Percentiles rank a stretch among this genome's conserved stretches.
Evolutionary conservation across 2,329 filamentous ascomycete genomes (phyloP).

Genomic region (Aspergillus costaricaensis): DNA sequence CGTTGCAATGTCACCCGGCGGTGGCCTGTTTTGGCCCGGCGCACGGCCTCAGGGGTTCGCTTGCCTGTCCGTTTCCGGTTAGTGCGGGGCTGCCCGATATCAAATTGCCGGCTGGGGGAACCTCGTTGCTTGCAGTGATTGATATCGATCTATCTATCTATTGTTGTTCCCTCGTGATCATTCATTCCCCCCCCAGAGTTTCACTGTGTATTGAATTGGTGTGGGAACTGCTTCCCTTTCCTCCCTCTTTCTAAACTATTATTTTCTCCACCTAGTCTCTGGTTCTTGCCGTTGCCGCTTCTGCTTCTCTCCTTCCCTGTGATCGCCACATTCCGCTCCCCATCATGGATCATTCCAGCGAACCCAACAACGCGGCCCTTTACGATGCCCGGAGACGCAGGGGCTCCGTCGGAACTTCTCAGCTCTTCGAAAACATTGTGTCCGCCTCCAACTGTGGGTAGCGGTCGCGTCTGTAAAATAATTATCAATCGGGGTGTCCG

Average conservation of each 20-base stretch:
- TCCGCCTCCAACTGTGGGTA: constrained; percentile 89
- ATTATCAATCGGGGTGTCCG: background rate
- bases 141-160: background rate
- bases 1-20: constrained; percentile 45
- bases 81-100: constrained; percentile 48
- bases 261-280: too few species aligned
- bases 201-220: too few species aligned
- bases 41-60: constrained; percentile 48
- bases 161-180: background rate
- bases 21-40: constrained; percentile 44
- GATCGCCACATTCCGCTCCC: background rate
- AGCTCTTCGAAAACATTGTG: constrained; percentile 92
- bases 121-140: constrained; percentile 13
- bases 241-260: too few species aligned
- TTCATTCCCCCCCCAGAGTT: too few species aligned
- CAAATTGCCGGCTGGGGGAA: constrained; percentile 34
- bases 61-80: constrained; percentile 42
- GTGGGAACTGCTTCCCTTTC: too few species aligned
- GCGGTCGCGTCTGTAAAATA: background rate
- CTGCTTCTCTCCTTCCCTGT: constrained; percentile 1
- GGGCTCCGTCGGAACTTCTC: constrained; percentile 54
- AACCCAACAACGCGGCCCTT: constrained; percentile 48
- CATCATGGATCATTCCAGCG: constrained; percentile 35
- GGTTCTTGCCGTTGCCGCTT: background rate
- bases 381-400: constrained; percentile 47